Conservation (phyloP, 73 alveolate species). For the Tetrahymena elliotti region DNA sequence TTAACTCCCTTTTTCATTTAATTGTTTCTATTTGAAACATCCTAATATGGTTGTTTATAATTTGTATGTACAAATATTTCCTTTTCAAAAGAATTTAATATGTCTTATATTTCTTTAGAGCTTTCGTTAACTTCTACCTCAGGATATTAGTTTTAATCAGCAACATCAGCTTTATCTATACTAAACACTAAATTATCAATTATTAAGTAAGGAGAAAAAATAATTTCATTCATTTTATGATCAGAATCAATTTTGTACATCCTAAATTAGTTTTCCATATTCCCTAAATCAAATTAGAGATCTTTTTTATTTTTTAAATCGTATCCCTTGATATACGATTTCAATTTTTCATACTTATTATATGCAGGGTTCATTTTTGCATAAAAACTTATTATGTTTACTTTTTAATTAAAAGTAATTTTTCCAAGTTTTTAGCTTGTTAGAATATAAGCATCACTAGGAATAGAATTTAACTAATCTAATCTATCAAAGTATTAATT, state of each 20-base stretch:
- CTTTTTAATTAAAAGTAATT: background rate
- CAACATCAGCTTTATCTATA: background rate
- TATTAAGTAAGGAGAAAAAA: background rate
- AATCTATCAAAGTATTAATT: background rate
- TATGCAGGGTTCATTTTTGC: background rate
- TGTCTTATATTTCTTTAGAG: background rate
- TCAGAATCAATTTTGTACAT: background rate
- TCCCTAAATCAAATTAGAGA: background rate
- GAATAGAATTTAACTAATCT: background rate
- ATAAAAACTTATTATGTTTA: background rate
- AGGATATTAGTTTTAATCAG: background rate
- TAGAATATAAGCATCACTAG: background rate
- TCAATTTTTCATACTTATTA: background rate
- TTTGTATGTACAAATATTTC: background rate
- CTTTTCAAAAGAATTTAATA: background rate
- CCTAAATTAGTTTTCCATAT: background rate
- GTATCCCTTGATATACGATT: background rate
- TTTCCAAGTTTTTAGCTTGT: background rate
- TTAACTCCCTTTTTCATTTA: background rate
- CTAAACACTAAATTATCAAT: background rate
- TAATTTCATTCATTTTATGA: background rate
- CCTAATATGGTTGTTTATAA: background rate
- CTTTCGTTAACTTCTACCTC: background rate
- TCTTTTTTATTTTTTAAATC: background rate
- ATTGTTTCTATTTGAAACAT: background rate